These are phyloP conservation scores for Ramaria sp. DNA, from an alignment of 768 basidiomycete species.

Conservation along the genomic window DNA sequence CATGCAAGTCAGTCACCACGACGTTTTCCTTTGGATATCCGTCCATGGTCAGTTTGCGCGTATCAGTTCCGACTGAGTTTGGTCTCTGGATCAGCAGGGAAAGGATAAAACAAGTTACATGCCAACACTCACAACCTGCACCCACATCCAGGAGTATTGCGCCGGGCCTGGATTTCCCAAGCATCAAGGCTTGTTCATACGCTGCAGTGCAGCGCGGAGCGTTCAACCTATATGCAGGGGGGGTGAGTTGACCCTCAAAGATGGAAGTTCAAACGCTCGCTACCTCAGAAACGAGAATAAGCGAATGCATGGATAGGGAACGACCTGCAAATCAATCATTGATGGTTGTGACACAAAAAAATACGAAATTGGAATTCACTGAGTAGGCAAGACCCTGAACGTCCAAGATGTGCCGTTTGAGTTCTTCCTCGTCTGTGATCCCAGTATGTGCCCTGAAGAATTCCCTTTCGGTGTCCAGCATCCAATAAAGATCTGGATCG, in stretches of 20 bases:
- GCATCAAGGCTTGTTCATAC: constrained; percentile 21
- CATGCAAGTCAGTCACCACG: constrained; percentile 28
- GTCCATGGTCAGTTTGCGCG: constrained; percentile 29
- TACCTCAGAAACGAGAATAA: constrained; percentile 18
- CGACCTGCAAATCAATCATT: constrained; percentile 13
- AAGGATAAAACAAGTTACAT: background rate
- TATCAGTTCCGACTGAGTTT: constrained; percentile 24
- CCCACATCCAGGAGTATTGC: constrained; percentile 35
- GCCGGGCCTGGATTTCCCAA: constrained; percentile 25
- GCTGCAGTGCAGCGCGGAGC: constrained; percentile 9
- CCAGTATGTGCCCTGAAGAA: constrained; percentile 23
- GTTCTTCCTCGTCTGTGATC: constrained; percentile 19
- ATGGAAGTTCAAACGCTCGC: background rate
- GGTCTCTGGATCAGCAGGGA: background rate
- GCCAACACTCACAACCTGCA: constrained; percentile 26
- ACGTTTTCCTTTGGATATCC: constrained; percentile 31
- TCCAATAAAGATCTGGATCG: constrained; percentile 7
- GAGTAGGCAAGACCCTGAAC: constrained; percentile 23
- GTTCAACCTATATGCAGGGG: constrained; percentile 7
- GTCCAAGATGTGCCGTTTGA: constrained; percentile 23
- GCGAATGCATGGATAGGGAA: constrained; percentile 21
- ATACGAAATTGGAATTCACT: constrained; percentile 18
- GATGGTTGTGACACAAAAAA: background rate
- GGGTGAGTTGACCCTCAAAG: background rate
- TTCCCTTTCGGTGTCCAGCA: constrained; percentile 12